These are phyloP conservation scores for Cynanchum wilfordii DNA, from an alignment of 257 asterid species.

Conservation along the genomic window DNA sequence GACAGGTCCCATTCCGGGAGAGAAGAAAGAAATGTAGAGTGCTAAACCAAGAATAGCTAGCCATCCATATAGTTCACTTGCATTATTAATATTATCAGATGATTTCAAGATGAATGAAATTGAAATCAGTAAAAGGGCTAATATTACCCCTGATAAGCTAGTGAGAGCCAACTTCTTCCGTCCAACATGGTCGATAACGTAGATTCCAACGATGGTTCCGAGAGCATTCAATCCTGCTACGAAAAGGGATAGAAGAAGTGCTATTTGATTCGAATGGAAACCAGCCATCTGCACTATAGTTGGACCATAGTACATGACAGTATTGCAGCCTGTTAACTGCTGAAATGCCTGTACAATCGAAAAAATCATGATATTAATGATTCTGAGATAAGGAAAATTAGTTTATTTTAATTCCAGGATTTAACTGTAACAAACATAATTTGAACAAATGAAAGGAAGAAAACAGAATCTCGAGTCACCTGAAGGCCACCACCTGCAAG, in stretches of 20 bases:
- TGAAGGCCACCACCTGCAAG: conserved; percentile 89
- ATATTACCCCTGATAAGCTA: conserved; percentile 72
- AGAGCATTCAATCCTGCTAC: conserved; percentile 69
- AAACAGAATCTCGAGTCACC: conserved; percentile 30
- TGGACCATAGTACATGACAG: conserved; percentile 94
- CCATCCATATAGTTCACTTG: conserved; percentile 56
- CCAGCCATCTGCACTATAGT: conserved; percentile 97
- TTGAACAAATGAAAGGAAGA: neutral
- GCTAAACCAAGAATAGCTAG: conserved; percentile 69
- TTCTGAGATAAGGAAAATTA: neutral
- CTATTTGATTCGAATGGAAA: conserved; percentile 67
- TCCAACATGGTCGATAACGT: conserved; percentile 72
- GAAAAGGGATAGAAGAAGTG: conserved; percentile 74
- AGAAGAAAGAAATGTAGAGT: conserved; percentile 65
- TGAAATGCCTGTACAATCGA: conserved; percentile 70
- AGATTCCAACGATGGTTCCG: conserved; percentile 79
- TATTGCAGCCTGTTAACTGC: conserved; percentile 88
- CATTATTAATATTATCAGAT: conserved; percentile 15
- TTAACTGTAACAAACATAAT: neutral
- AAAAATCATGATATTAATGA: neutral
- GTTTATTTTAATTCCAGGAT: neutral
- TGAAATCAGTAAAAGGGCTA: conserved; percentile 59
- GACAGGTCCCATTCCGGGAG: conserved; percentile 97
- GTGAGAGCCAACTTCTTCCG: conserved; percentile 70
- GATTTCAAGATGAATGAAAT: conserved; percentile 50